These are phyloP conservation scores for Colletotrichum noveboracense DNA, from an alignment of 2,329 filamentous ascomycete genomes.

Conservation along the genomic window DNA sequence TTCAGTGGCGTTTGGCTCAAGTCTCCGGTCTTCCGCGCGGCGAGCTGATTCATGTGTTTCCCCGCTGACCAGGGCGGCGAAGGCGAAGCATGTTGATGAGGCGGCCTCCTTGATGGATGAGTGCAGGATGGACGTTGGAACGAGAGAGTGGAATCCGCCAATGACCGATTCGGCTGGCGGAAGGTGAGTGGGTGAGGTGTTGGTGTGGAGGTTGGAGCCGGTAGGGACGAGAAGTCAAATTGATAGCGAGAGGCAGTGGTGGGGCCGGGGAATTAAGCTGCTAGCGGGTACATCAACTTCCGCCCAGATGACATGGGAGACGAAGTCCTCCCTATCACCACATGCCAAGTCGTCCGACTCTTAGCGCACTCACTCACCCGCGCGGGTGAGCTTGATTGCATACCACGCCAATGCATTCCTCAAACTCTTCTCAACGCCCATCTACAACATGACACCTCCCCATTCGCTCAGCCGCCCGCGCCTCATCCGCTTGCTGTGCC, in stretches of 20 bases:
- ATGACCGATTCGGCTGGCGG: not conserved
- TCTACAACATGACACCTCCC: not conserved
- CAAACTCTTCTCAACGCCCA: not conserved
- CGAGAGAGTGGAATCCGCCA: not conserved
- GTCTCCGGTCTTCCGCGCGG: not conserved
- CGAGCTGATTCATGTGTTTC: slow-evolving; percentile 4
- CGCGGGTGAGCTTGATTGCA: slow-evolving; percentile 2
- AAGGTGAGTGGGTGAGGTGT: not conserved
- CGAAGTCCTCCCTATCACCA: not conserved
- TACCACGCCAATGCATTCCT: not conserved
- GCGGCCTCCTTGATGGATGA: not conserved
- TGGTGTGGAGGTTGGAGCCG: not conserved
- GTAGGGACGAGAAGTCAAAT: not conserved
- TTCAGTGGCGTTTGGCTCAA: not conserved
- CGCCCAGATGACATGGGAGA: rapidly evolving
- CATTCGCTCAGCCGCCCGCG: not conserved
- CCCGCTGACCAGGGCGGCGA: not conserved
- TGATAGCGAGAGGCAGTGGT: not conserved
- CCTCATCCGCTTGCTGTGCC: not conserved
- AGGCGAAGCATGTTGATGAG: not conserved
- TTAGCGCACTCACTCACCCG: not conserved
- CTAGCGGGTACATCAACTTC: not conserved
- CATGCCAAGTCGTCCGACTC: not conserved
- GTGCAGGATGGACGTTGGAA: slow-evolving; percentile 6
- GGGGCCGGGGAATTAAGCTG: not conserved